Conservation (phyloP, 2,329 filamentous ascomycete genomes). For the Fusarium ambrosium region DNA sequence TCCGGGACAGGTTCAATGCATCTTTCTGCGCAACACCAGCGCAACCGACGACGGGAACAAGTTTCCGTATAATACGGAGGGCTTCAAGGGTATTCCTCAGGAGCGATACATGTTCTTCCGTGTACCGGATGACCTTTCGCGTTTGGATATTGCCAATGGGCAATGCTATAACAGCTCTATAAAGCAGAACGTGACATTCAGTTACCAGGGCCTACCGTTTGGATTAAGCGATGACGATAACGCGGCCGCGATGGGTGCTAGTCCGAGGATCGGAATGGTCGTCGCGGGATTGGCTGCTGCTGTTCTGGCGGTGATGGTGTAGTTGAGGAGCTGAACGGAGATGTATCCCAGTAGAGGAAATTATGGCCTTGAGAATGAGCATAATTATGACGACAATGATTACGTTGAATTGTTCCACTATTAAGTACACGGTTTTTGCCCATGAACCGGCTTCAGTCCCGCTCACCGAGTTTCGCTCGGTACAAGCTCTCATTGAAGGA, state of each 20-base stretch:
- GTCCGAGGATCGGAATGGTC: conserved; percentile 38
- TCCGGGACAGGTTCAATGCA: conserved; percentile 81
- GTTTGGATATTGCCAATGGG: conserved; percentile 76
- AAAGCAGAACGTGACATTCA: conserved; percentile 79
- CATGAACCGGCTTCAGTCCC: not conserved
- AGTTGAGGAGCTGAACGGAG: conserved; percentile 4
- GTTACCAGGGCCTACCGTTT: conserved; percentile 70
- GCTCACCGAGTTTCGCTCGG: not conserved
- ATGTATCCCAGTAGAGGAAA: not conserved
- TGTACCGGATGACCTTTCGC: conserved; percentile 75
- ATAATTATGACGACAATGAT: conserved; percentile 20
- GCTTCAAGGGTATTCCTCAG: conserved; percentile 76
- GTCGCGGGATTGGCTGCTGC: conserved; percentile 36
- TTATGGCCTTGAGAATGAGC: not conserved
- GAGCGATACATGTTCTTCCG: conserved; percentile 84
- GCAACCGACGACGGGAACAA: conserved; percentile 75
- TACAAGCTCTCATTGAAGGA: not conserved
- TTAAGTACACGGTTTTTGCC: not conserved
- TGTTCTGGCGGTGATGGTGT: conserved; percentile 41
- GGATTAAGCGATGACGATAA: conserved; percentile 54
- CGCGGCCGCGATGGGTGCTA: conserved; percentile 43
- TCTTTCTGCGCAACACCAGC: conserved; percentile 80
- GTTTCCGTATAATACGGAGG: conserved; percentile 82
- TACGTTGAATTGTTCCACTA: not conserved
- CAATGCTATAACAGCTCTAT: conserved; percentile 76